Percentiles rank a stretch among this genome's conserved stretches.
Evolutionary conservation across 306 rosid genomes (phyloP).

Genomic region (Cicer arietinum): DNA sequence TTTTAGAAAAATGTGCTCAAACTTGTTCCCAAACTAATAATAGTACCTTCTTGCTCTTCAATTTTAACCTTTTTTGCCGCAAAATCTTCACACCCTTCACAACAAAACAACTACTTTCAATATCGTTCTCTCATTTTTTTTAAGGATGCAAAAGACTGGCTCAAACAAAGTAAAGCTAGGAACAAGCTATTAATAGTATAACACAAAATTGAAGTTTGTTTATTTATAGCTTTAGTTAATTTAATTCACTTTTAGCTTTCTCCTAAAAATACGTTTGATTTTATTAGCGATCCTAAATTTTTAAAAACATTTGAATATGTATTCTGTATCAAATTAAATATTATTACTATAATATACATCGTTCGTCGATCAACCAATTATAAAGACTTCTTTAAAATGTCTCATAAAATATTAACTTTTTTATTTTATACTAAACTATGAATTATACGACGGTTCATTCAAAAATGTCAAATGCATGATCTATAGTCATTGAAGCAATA

Average conservation of each 20-base stretch:
- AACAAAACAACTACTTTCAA: constrained; percentile 27
- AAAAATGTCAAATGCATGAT: no score
- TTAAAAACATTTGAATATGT: neutral
- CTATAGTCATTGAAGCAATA: neutral
- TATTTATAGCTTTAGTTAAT: neutral
- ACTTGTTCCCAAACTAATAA: neutral
- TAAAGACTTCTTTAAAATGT: neutral
- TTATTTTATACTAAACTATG: no score
- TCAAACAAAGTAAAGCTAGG: constrained; percentile 12
- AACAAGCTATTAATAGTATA: neutral
- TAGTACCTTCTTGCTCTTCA: constrained; percentile 6
- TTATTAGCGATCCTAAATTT: constrained; percentile 2
- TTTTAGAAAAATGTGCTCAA: constrained; percentile 49
- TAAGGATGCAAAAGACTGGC: neutral
- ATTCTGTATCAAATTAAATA: neutral
- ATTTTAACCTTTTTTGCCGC: constrained; percentile 49
- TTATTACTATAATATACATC: neutral
- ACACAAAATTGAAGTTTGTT: neutral
- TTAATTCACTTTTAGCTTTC: neutral
- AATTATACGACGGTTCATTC: no score
- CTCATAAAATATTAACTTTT: no score
- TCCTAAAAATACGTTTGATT: neutral
- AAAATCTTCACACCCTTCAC: neutral
- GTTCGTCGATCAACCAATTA: neutral
- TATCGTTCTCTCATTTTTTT: constrained; percentile 39